A percentile compares a stretch with the other conserved stretches of the same genome.
phyloP scores from a whole-genome alignment of 768 basidiomycete genomes.

The Mycena albidolilacea region DNA sequence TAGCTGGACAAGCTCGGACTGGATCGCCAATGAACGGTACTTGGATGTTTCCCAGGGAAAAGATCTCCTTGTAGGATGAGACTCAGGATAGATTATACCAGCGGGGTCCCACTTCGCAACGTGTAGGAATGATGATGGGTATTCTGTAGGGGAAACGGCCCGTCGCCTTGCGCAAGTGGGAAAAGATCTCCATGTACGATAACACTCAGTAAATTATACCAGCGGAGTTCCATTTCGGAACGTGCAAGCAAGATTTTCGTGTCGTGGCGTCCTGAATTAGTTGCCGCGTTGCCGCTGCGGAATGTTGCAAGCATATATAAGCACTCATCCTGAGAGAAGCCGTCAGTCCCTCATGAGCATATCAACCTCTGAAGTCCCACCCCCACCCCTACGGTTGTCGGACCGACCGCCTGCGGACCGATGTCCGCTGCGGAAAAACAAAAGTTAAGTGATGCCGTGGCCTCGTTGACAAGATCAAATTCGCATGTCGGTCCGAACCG shows the following conservation, averaged over 20 bases:
- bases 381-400: too few species aligned
- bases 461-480: too few species aligned
- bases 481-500: too few species aligned
- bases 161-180: not conserved
- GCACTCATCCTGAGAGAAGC: conserved; percentile 8
- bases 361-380: too few species aligned
- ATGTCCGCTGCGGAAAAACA: too few species aligned
- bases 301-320: not conserved
- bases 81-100: too few species aligned
- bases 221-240: too few species aligned
- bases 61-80: not conserved
- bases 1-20: not conserved
- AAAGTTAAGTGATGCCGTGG: too few species aligned
- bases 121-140: conserved; percentile 5
- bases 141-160: not conserved
- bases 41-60: not conserved
- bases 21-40: conserved; percentile 11
- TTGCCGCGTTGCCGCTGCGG: not conserved
- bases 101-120: too few species aligned
- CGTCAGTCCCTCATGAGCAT: not conserved
- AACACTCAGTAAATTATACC: too few species aligned
- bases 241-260: conserved; percentile 5
- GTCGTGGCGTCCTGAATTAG: conserved; percentile 10
- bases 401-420: too few species aligned
- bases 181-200: too few species aligned